phyloP scores from a whole-genome alignment of 75 land plant genomes.

The Cupressus sempervirens region DNA sequence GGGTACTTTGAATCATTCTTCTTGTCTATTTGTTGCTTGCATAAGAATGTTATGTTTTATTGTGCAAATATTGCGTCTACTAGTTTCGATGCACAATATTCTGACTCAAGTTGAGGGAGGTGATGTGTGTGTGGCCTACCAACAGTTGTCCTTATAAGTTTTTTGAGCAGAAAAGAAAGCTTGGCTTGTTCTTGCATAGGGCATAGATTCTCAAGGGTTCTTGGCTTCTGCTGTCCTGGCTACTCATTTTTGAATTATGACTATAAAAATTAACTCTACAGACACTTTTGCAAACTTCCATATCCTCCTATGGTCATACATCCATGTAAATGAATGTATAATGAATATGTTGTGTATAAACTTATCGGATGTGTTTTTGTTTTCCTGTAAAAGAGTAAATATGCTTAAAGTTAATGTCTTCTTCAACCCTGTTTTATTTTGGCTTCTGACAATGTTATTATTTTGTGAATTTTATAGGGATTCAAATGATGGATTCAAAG shows the following conservation, averaged over 20 bases:
- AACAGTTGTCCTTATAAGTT: not conserved
- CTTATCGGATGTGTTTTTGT: not conserved
- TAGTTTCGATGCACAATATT: not conserved
- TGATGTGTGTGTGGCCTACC: not conserved
- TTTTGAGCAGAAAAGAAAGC: not conserved
- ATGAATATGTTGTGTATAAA: not conserved
- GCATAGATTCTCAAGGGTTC: not conserved
- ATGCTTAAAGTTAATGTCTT: not conserved
- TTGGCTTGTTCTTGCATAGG: not conserved
- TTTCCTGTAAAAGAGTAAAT: not conserved
- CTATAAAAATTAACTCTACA: not conserved
- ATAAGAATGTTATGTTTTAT: not conserved
- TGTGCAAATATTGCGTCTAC: not conserved
- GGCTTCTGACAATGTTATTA: not conserved
- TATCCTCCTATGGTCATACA: not conserved
- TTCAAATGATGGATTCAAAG: constrained; percentile 86
- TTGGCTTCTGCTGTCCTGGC: not conserved
- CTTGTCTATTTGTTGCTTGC: not conserved
- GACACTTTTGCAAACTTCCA: not conserved
- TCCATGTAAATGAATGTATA: not conserved
- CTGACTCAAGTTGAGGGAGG: not conserved
- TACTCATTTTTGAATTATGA: not conserved
- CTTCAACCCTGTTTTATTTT: not conserved
- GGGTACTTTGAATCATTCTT: not conserved
- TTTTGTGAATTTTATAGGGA: constrained; percentile 31